phyloP scores from a whole-genome alignment of 805 yeast species.

The Debaryomyces hansenii region DNA sequence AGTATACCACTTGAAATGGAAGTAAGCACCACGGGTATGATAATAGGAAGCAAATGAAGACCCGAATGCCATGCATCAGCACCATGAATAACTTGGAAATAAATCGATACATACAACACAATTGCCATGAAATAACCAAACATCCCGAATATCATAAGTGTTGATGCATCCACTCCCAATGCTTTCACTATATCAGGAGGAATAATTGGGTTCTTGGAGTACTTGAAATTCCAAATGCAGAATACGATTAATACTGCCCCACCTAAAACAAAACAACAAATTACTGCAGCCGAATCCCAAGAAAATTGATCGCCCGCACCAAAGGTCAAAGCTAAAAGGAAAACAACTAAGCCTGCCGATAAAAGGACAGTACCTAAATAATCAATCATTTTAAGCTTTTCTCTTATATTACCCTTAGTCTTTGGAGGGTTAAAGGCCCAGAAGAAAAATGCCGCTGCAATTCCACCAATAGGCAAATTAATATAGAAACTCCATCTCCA shows the following conservation, averaged over 20 bases:
- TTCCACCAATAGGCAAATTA: conserved; percentile 65
- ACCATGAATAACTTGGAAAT: conserved; percentile 49
- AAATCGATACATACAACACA: conserved; percentile 27
- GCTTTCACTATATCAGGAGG: conserved; percentile 42
- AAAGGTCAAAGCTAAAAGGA: conserved; percentile 50
- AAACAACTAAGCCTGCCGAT: conserved; percentile 41
- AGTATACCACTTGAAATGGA: conserved; percentile 39
- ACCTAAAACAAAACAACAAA: conserved; percentile 49
- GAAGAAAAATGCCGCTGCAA: conserved; percentile 37
- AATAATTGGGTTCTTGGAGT: conserved; percentile 46
- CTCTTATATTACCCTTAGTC: conserved; percentile 34
- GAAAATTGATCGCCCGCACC: conserved; percentile 46
- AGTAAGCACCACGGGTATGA: conserved; percentile 37
- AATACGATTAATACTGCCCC: conserved; percentile 31
- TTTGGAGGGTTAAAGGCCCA: conserved; percentile 47
- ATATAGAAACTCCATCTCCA: conserved; percentile 80
- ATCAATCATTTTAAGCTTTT: conserved; percentile 46
- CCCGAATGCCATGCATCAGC: conserved; percentile 47
- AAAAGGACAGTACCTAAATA: conserved; percentile 44
- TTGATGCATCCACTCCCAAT: conserved; percentile 38
- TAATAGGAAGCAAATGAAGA: conserved; percentile 42
- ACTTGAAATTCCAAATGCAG: conserved; percentile 40
- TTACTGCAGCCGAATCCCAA: conserved; percentile 57
- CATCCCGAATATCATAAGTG: conserved; percentile 29
- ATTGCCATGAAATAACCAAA: conserved; percentile 39